Evolutionary conservation across 1,139 yeast genomes (phyloP).

Genomic region (Suhomyces bribrorum): DNA sequence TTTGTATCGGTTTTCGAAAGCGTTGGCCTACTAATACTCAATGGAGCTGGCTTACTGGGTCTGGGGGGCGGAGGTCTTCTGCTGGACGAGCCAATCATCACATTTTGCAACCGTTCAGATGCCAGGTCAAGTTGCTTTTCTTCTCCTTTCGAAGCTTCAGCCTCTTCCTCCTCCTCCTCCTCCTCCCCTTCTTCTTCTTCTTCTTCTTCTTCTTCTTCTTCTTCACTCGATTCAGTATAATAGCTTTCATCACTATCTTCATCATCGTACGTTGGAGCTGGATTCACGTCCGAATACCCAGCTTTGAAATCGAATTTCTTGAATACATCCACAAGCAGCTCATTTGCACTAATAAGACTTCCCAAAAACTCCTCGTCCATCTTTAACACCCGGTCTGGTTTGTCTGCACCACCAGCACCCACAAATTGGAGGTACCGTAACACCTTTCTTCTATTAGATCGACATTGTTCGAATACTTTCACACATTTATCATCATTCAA

Average conservation of each 20-base stretch:
- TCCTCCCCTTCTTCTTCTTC: slow-evolving; percentile 18
- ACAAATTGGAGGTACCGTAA: slow-evolving; percentile 80
- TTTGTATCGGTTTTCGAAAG: slow-evolving; percentile 27
- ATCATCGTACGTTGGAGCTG: slow-evolving; percentile 37
- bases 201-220: slow-evolving; percentile 41
- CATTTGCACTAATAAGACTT: slow-evolving; percentile 82
- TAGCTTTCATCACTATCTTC: slow-evolving; percentile 37
- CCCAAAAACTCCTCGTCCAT: slow-evolving; percentile 82
- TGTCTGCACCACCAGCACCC: slow-evolving; percentile 49
- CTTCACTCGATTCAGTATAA: slow-evolving; percentile 46
- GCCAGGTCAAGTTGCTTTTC: too few species aligned
- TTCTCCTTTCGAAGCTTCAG: too few species aligned
- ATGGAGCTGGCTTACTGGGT: slow-evolving; percentile 30
- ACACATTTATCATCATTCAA: slow-evolving; percentile 62
- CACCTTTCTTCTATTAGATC: slow-evolving; percentile 73
- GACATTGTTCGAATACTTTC: slow-evolving; percentile 69
- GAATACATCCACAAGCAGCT: slow-evolving; percentile 75
- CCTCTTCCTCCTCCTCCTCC: slow-evolving; percentile 44
- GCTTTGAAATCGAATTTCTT: slow-evolving; percentile 59
- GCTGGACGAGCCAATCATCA: slow-evolving; percentile 8
- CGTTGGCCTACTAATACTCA: slow-evolving; percentile 13
- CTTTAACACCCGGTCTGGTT: slow-evolving; percentile 30
- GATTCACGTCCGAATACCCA: slow-evolving; percentile 39
- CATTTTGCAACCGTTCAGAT: slow-evolving; percentile 13
- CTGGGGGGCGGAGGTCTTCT: slow-evolving; percentile 38